Evolutionary conservation across 192 early-diverging fungal species (phyloP).

Genomic region (Chytriomyces sp.): DNA sequence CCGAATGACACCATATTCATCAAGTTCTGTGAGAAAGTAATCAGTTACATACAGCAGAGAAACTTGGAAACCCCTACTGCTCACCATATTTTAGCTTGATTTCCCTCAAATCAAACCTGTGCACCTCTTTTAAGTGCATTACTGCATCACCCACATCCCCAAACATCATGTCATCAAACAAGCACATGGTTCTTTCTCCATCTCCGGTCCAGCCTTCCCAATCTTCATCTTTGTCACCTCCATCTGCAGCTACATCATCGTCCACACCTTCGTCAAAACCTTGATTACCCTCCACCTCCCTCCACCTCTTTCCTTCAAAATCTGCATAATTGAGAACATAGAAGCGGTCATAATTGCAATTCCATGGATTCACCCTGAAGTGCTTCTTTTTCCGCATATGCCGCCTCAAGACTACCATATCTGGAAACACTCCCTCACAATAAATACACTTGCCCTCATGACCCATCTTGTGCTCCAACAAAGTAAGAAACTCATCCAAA

Average conservation of each 20-base stretch:
- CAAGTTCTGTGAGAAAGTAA: conserved; percentile 9
- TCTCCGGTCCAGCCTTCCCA: conserved; percentile 61
- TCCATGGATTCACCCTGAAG: conserved; percentile 89
- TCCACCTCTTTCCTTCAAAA: conserved; percentile 19
- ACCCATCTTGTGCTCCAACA: conserved; percentile 25
- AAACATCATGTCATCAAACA: conserved; percentile 69
- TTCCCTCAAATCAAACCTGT: conserved; percentile 72
- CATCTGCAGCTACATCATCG: conserved; percentile 19
- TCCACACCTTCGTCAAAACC: neutral
- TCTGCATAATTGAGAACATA: conserved; percentile 85
- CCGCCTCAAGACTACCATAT: conserved; percentile 83
- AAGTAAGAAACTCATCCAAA: conserved; percentile 23
- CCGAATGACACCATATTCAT: conserved; percentile 64
- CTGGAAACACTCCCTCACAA: conserved; percentile 92
- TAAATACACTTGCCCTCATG: conserved; percentile 73
- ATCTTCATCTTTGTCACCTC: conserved; percentile 55
- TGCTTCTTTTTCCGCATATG: conserved; percentile 99
- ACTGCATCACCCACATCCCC: conserved; percentile 61
- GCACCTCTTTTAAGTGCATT: conserved; percentile 71
- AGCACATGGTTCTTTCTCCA: conserved; percentile 61
- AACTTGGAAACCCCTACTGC: too few relatives aligned
- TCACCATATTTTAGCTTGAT: conserved; percentile 37
- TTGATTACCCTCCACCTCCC: too few relatives aligned
- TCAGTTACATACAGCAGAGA: neutral
- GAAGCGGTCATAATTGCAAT: conserved; percentile 89